Conservation (phyloP, 495 filamentous ascomycete genomes). For the Entonaema liquescens region DNA sequence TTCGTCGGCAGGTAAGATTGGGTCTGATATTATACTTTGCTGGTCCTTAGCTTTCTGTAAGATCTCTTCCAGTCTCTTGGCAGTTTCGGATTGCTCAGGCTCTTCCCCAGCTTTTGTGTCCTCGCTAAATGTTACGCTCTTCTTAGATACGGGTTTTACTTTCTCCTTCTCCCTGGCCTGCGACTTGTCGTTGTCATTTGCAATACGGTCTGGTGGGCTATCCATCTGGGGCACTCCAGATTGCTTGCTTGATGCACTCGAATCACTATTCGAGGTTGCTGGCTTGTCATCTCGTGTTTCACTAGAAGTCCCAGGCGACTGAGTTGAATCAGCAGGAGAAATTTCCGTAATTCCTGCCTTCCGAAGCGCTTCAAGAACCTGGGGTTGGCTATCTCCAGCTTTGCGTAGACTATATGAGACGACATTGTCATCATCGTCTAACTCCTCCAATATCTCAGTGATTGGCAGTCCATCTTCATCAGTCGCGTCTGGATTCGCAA, state of each 20-base stretch:
- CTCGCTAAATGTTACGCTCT: slow-evolving; percentile 60
- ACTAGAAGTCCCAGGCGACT: slow-evolving; percentile 19
- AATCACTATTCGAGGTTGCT: background rate
- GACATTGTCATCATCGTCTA: slow-evolving; percentile 92
- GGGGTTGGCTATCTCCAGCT: slow-evolving; percentile 67
- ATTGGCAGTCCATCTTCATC: slow-evolving; percentile 75
- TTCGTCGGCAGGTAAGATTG: slow-evolving; percentile 68
- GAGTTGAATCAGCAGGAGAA: slow-evolving; percentile 20
- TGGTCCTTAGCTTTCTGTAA: slow-evolving; percentile 57
- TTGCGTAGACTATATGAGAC: slow-evolving; percentile 68
- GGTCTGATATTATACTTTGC: slow-evolving; percentile 53
- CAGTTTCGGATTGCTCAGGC: slow-evolving; percentile 47
- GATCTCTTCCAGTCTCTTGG: slow-evolving; percentile 57
- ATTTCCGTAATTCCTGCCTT: slow-evolving; percentile 73
- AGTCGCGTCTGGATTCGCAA: slow-evolving; percentile 57
- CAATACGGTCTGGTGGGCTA: background rate
- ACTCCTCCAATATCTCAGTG: slow-evolving; percentile 87
- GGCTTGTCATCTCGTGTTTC: slow-evolving; percentile 1
- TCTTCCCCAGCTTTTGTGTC: slow-evolving; percentile 62
- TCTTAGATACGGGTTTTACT: slow-evolving; percentile 32
- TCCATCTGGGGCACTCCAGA: background rate
- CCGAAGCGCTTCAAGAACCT: slow-evolving; percentile 71
- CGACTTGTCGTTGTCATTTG: background rate
- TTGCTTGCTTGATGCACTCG: slow-evolving; percentile 1
- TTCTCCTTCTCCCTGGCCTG: slow-evolving; percentile 3